Evolutionary conservation across 139 green algal genomes (phyloP).

Genomic region (Picochlorum sp.): DNA sequence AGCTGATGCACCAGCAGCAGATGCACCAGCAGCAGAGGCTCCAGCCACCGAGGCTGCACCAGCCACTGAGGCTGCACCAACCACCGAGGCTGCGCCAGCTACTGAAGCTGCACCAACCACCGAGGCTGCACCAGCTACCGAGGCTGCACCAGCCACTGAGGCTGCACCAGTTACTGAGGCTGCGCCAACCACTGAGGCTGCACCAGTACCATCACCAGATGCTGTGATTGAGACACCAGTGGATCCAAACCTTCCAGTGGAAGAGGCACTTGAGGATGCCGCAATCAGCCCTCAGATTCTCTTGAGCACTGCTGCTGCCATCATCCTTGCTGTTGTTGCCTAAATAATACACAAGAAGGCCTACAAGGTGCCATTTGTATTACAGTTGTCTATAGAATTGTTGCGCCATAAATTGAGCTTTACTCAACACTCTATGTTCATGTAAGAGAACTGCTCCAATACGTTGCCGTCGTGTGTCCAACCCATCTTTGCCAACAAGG

Average conservation of each 20-base stretch:
- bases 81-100: neutral
- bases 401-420: conserved; percentile 35
- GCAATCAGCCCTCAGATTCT: no score
- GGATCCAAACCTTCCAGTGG: no score
- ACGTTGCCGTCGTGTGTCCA: no score
- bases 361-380: no score
- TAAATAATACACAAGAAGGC: no score
- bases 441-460: conserved; percentile 31
- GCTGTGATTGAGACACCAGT: no score
- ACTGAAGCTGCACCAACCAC: neutral
- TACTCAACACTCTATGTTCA: conserved; percentile 37
- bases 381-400: conserved; percentile 8
- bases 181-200: neutral
- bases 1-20: neutral
- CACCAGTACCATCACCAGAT: no score
- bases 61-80: neutral
- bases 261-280: no score
- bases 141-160: neutral
- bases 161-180: neutral
- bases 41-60: neutral
- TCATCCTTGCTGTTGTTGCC: no score
- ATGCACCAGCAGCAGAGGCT: neutral
- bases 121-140: neutral
- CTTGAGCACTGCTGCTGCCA: no score
- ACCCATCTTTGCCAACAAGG: no score